Evolutionary conservation across 805 yeast species (phyloP), one percentile per base, ranked within the genome.

Genomic region (Kodamaea jinghongensis): DNA sequence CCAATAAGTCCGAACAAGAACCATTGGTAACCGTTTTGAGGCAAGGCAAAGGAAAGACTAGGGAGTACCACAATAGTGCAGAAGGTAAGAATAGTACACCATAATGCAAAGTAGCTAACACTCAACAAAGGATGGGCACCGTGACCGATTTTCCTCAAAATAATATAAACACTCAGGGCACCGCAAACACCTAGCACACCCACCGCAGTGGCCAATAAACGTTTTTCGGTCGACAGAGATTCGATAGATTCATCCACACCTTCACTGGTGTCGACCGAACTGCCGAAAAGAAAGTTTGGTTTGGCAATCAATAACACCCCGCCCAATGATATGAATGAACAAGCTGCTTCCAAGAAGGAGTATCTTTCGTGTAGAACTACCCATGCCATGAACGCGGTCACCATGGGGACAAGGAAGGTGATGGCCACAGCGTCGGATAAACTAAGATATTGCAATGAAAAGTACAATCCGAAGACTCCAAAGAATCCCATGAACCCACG

Each of bases 241-340:
- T 79, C 87, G 9, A 71, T 61, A 3, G 63, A 44, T 27, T 68
- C 70, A 39, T 64, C 63, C 3, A 30, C 40, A 9, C 47, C 56
- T 4, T 56, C 44, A n/a, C 54, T 46, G 34, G 59, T 67, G 13
- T 58, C 60, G 1, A 70, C 63, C 28, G 50, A 52, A 11, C 37
- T 33, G 10, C 86, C 84, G 52, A 86, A 81, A 25, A 88, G 46
- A 46, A 84, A 85, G 7, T 77, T 65, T 1, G 97, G 97, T 54
- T 86, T 77, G 1, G 96, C 91, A 49, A 89, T 85, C 17, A 89
- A 58, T 1, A 87, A 45, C 2, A 90, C 96, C 4, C 96, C 96
- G 2, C 69, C 46, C 13, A 89, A 65, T 0, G 96, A 86, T 4
- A 79, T 55, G 0, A 79, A 10, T 1, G 89, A 83, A 26, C 95